Conservation (phyloP, 176 grass and related monocot genomes). For the Leersia perrieri region DNA sequence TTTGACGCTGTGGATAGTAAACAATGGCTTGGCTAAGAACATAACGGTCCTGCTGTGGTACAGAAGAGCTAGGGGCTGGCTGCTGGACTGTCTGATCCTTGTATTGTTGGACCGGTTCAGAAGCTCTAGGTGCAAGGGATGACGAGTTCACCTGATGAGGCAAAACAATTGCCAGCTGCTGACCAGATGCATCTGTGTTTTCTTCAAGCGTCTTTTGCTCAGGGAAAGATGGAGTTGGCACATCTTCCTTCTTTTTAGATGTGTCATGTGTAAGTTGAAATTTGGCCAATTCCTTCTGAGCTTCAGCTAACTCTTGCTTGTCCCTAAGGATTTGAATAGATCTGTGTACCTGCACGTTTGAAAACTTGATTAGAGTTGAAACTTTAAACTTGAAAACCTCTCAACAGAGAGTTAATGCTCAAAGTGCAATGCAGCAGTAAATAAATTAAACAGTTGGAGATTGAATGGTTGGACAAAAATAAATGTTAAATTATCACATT, state of each 20-base stretch:
- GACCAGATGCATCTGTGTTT: slow-evolving; percentile 46
- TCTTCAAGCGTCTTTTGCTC: slow-evolving; percentile 67
- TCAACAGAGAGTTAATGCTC: slow-evolving; percentile 13
- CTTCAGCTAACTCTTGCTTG: slow-evolving; percentile 87
- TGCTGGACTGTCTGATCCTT: slow-evolving; percentile 52
- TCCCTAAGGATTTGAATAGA: slow-evolving; percentile 89
- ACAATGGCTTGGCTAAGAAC: slow-evolving; percentile 56
- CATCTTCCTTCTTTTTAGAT: slow-evolving; percentile 67
- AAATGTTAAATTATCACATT: background rate
- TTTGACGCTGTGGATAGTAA: slow-evolving; percentile 57
- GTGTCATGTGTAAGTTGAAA: slow-evolving; percentile 76
- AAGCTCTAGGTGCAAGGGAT: slow-evolving; percentile 42
- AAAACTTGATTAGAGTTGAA: background rate
- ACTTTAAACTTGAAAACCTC: slow-evolving; percentile 20
- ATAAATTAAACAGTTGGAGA: background rate
- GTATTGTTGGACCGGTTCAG: slow-evolving; percentile 52
- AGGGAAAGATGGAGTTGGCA: slow-evolving; percentile 31
- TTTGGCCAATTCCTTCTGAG: slow-evolving; percentile 91
- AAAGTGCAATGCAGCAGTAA: background rate
- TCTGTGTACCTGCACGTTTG: slow-evolving; percentile 74
- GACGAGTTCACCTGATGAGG: slow-evolving; percentile 57
- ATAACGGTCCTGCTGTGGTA: slow-evolving; percentile 54
- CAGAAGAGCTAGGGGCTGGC: slow-evolving; percentile 37
- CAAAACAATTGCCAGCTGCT: slow-evolving; percentile 74
- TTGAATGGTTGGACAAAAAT: background rate